Conservation (phyloP, 176 grass and related monocot genomes). For the Bonia amplexicaulis region DNA sequence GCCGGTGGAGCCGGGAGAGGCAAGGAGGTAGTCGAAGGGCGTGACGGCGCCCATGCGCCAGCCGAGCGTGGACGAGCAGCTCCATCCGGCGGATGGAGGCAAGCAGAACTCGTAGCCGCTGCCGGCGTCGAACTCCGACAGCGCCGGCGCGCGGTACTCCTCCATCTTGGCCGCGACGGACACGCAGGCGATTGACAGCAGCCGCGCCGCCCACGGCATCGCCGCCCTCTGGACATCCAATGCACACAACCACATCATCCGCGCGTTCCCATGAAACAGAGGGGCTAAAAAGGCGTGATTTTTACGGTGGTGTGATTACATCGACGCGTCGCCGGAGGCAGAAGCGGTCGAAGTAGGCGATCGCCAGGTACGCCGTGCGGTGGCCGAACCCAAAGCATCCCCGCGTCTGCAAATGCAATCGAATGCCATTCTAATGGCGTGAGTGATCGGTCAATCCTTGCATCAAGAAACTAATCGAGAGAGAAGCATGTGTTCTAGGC, state of each 20-base stretch:
- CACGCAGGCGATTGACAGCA: slow-evolving; percentile 81
- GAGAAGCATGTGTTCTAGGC: neutral
- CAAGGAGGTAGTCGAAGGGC: slow-evolving; percentile 86
- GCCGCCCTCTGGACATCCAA: slow-evolving; percentile 51
- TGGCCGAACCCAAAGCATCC: slow-evolving; percentile 66
- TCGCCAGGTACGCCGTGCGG: slow-evolving; percentile 79
- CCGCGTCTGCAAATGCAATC: slow-evolving; percentile 49
- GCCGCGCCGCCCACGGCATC: slow-evolving; percentile 66
- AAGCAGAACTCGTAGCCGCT: slow-evolving; percentile 53
- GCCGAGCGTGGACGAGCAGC: slow-evolving; percentile 80
- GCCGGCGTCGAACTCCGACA: slow-evolving; percentile 66
- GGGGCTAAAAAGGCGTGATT: neutral
- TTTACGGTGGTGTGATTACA: slow-evolving; percentile 42
- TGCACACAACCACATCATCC: slow-evolving; percentile 4
- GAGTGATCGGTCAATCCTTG: neutral
- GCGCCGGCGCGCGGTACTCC: slow-evolving; percentile 53
- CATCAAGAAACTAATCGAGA: neutral
- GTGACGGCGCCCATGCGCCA: slow-evolving; percentile 85
- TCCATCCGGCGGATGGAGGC: slow-evolving; percentile 74
- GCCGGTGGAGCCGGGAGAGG: slow-evolving; percentile 44
- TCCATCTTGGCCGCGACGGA: slow-evolving; percentile 97
- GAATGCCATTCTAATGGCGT: slow-evolving; percentile 16
- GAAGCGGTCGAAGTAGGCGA: slow-evolving; percentile 88
- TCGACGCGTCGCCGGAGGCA: slow-evolving; percentile 70
- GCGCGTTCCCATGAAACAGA: slow-evolving; percentile 14